Percentiles rank a stretch among this genome's conserved stretches.
Evolutionary conservation across 345 rosid species (phyloP).

Genomic region (Salix caprea): DNA sequence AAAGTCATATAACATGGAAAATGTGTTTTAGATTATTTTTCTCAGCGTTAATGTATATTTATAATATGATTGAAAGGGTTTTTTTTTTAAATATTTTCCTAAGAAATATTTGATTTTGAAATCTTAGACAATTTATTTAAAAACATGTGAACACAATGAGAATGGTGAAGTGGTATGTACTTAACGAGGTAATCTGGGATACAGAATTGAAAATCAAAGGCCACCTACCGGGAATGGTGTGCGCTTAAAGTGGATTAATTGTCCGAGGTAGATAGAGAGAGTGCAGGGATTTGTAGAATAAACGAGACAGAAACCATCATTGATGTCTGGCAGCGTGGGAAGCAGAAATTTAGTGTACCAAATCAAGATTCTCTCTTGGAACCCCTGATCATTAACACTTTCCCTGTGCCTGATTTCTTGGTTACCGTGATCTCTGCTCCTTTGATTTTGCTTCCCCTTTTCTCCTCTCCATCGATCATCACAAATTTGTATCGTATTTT

Average conservation of each 20-base stretch:
- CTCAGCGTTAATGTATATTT: no score
- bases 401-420: conserved; percentile 23
- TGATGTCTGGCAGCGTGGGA: conserved; percentile 46
- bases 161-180: no score
- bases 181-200: no score
- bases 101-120: no score
- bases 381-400: background rate
- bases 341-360: conserved; percentile 19
- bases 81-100: no score
- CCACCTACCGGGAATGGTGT: background rate
- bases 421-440: conserved; percentile 19
- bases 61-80: no score
- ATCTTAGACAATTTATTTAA: no score
- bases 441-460: conserved; percentile 2
- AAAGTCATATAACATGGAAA: no score
- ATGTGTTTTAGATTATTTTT: no score
- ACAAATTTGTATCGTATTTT: background rate
- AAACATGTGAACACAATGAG: no score
- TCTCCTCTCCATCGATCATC: background rate
- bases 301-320: conserved; percentile 27
- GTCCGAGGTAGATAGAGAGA: no score
- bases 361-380: background rate
- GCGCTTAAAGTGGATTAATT: background rate
- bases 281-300: background rate
- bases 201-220: background rate